Base-by-base conservation (phyloP, 192 early-diverging fungal genomes). In the Pilobolus umbonatus region DNA sequence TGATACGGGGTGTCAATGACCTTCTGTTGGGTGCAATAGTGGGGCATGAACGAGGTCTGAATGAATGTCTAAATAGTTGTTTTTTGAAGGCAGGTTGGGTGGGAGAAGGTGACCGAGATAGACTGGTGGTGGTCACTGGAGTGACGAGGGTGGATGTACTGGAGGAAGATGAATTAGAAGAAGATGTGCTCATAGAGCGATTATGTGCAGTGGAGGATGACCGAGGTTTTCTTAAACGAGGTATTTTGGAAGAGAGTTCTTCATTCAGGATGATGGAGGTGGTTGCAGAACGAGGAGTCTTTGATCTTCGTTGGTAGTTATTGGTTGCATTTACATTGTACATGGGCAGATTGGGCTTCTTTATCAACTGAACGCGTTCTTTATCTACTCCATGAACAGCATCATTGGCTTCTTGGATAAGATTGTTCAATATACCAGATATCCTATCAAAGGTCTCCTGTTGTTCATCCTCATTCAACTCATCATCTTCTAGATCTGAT, bases 351-450 rank as follows among this genome's bases (percentile, higher is more conserved):
- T n/a, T n/a, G n/a, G n/a, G n/a, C 6, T 26, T 50, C 0, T 42
- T 61, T 26, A 61, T 19, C 14, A 51, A 25, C 5, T 51, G 59
- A 26, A 49, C 44, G 17, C 51, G 31, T 36, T 53, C 46, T 25
- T 43, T 21, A 31, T 53, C 51, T 29, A 54, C 45, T 11, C 51
- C 50, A 46, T 65, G 39, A 4, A 68, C 58, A 26, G 67, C 67
- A n/a, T 61, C 55, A 22, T 62, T 61, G 0, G 67, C 67, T 34
- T 68, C 67, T 47, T 68, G 60, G 19, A 68, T 62, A 11, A 68
- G 22, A 49, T 25, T 56, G 24, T 53, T 62, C 3, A 68, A 40
- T 3, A 68, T 68, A 17, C 55, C 67, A 34, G 67, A 68, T 50
- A 68, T 68, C 17, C 67, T 52, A 22, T 68, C 67, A 17, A 68